Evolutionary conservation across 257 asterid genomes (phyloP), one percentile per base, ranked within the genome.

Genomic region (Misopates orontium): DNA sequence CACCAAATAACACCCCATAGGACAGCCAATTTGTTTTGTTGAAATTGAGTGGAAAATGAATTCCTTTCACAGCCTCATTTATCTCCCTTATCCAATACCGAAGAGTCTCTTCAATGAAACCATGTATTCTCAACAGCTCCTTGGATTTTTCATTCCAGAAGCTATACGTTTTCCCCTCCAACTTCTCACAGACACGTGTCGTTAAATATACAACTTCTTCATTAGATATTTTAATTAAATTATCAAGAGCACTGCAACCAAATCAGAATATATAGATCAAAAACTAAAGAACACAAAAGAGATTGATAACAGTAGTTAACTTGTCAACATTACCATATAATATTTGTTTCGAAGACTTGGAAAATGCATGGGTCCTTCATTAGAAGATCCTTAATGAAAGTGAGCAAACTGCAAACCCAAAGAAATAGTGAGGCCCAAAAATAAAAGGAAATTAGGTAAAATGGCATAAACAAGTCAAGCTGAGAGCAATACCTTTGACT

Each of bases 1-100:
- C 96, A 90, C 48, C 71, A 56, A 72, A 84, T 60, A 71, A 86
- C 83, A 63, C 92, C 99, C 97, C 97, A 94, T 28, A 90, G 77
- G 50, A 80, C 76, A 58, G 95, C 89, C 83, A 86, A 71, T 48
- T 60, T 75, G 70, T 77, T 74, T 73, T 78, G 83, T 62, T 78
- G 76, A 73, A 79, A 56, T 70, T 70, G 73, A 59, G 61, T 55
- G n/a, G 80, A 63, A 49, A 66, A 61, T 32, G 64, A 41, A 60
- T 69, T 73, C 67, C 79, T 42, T 72, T 63, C 42, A 60, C 62
- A 55, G 70, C 76, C 73, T 77, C 81, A 31, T 44, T 69, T 70
- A 87, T 78, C 69, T 64, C 62, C 60, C 54, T 73, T 47, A 78
- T 78, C 96, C 94, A 88, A 59, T 61, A 10, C 14, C 31, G 55